Evolutionary conservation across 2,329 filamentous ascomycete genomes (phyloP).

Genomic region (Neofusicoccum laricinum): DNA sequence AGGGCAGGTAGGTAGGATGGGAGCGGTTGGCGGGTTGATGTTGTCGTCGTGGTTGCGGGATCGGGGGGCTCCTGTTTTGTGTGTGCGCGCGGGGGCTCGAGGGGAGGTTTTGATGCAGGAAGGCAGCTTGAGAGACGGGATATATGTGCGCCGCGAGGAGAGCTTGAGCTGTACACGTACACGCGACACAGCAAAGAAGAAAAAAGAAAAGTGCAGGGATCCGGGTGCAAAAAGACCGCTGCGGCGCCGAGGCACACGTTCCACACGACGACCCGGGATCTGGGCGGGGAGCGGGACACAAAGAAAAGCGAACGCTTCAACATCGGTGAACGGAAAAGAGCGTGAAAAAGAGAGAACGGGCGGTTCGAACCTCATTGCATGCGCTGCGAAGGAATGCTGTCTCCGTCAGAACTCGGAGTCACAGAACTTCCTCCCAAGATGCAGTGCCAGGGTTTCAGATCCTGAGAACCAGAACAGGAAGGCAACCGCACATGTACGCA

Average conservation of each 20-base stretch:
- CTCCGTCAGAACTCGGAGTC: not conserved
- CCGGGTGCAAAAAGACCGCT: not conserved
- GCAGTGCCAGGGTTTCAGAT: not conserved
- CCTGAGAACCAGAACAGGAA: not conserved
- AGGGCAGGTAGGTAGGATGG: no score
- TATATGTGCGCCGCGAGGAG: not conserved
- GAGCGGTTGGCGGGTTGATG: no score
- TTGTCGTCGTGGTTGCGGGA: no score
- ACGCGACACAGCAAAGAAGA: not conserved
- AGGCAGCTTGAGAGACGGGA: not conserved
- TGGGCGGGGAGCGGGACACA: no score
- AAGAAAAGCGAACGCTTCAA: not conserved
- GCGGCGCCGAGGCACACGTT: conserved; percentile 5
- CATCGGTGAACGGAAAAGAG: not conserved
- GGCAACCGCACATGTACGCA: not conserved
- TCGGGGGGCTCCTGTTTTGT: no score
- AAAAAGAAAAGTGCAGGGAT: not conserved
- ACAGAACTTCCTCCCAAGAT: not conserved
- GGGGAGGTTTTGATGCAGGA: not conserved
- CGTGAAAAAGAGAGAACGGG: not conserved
- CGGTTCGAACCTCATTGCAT: not conserved
- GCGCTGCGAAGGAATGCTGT: not conserved
- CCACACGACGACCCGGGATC: not conserved
- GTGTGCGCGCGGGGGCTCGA: not conserved
- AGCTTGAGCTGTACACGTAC: not conserved